Evolutionary conservation across 768 basidiomycete genomes (phyloP), one percentile per base, ranked within the genome.

Genomic region (Lanmaoa pseudosensibilis): DNA sequence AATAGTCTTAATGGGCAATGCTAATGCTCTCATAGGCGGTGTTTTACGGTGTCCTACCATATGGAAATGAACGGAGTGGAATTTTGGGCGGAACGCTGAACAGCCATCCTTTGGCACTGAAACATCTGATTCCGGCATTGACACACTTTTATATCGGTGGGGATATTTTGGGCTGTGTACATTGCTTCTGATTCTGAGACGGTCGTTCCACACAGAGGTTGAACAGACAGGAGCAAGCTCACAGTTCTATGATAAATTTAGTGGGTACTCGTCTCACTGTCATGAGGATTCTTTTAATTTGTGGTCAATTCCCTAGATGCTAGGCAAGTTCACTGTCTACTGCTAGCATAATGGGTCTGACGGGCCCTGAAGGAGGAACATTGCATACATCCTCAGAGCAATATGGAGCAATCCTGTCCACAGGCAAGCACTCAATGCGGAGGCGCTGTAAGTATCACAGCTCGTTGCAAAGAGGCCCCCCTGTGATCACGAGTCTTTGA

Each of bases 191-290:
- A 50, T 50, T 25, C 47, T 57, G 43, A 64, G 30, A 44, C 8
- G 9, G 8, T 21, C 41, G 19, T 47, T 46, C 7, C 21, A 36
- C 49, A 54, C 69, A 96, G 96, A 98, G 82, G 94, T 98, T 44
- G 97, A 99, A 71, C 88, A 90, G 64, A 99, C 97, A 0, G 97
- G 97, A 32, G 92, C 94, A 21, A 96, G 94, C 68, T 96, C 94
- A 0, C 96, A 98, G 68, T 98, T 99, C 75, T 98, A 97, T 74
- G 96, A 97, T 72, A 95, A 97, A 85, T 96, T 95, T 67, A 91
- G 91, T 92, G 66, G 61, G 88, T 82, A 16, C 5, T 30, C 18
- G n/a, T 47, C 55, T 61, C 47, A 32, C 50, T 44, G 25, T 12
- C 16, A 10, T 37, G 8, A 32, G 44, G 39, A 9, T 69, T 63